Conservation (phyloP, 2,329 filamentous ascomycete genomes). For the Acephala macrosclerotiorum region DNA sequence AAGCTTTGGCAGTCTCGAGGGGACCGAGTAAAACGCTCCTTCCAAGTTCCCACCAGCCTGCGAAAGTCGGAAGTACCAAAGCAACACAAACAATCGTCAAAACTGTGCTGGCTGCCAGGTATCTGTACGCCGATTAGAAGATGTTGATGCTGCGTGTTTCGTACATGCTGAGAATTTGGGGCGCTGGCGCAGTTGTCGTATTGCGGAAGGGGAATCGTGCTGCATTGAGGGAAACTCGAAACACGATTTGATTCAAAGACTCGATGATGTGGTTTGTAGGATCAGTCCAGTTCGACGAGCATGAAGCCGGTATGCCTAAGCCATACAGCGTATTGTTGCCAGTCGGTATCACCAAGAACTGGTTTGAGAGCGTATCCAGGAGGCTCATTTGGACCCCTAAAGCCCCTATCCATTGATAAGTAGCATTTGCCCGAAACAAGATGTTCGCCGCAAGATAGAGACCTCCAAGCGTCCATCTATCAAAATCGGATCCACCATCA, state of each 20-base stretch:
- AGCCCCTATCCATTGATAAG: slow-evolving; percentile 3
- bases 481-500: slow-evolving; percentile 12
- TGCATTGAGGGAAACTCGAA: slow-evolving; percentile 20
- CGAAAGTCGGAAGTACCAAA: slow-evolving; percentile 21
- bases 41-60: slow-evolving; percentile 27
- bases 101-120: slow-evolving; percentile 17
- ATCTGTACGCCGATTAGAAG: slow-evolving; percentile 22
- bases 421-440: slow-evolving; percentile 18
- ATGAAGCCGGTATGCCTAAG: neutral
- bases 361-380: neutral
- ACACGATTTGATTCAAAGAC: slow-evolving; percentile 19
- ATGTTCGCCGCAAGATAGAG: slow-evolving; percentile 18
- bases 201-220: slow-evolving; percentile 18
- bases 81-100: slow-evolving; percentile 16
- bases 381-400: neutral
- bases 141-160: slow-evolving; percentile 18
- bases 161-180: slow-evolving; percentile 18
- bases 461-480: slow-evolving; percentile 18
- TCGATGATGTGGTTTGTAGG: slow-evolving; percentile 26
- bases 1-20: slow-evolving; percentile 30
- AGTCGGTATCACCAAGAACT: neutral
- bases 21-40: slow-evolving; percentile 20
- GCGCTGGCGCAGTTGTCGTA: slow-evolving; percentile 7
- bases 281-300: slow-evolving; percentile 22
- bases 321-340: neutral